phyloP scores from a whole-genome alignment of 768 basidiomycete species.

The Pisolithus microcarpus region DNA sequence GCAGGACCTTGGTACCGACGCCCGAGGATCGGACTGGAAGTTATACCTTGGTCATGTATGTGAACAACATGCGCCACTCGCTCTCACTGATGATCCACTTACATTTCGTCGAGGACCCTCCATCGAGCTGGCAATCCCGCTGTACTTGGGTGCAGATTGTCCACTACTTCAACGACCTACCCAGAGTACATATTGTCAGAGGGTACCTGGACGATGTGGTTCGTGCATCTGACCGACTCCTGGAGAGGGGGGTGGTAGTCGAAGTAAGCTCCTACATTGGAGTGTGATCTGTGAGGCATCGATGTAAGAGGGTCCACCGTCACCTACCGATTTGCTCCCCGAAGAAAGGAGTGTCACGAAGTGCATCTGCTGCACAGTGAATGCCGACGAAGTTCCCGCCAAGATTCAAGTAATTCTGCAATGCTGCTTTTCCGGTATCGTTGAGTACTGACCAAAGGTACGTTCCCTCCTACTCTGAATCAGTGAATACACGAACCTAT shows the following conservation, averaged over 20 bases:
- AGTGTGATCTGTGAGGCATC: constrained; percentile 1
- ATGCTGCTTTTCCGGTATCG: constrained; percentile 47
- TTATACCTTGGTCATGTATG: constrained; percentile 45
- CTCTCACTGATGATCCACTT: constrained; percentile 11
- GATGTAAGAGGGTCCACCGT: neutral
- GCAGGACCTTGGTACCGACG: constrained; percentile 54
- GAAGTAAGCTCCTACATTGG: constrained; percentile 49
- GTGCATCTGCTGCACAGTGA: constrained; percentile 57
- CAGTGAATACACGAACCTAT: constrained; percentile 42
- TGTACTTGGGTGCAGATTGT: constrained; percentile 55
- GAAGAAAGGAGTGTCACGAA: constrained; percentile 53
- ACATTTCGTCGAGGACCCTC: constrained; percentile 58
- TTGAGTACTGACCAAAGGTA: constrained; percentile 41
- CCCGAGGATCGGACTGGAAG: constrained; percentile 65
- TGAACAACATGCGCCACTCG: constrained; percentile 9
- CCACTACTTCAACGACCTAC: constrained; percentile 54
- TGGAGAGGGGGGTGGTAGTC: constrained; percentile 65
- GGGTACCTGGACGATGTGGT: constrained; percentile 6
- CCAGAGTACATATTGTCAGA: constrained; percentile 5
- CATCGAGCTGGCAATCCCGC: constrained; percentile 44
- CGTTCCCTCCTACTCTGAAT: neutral
- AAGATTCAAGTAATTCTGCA: constrained; percentile 55
- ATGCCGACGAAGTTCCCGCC: constrained; percentile 70
- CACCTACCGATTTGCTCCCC: constrained; percentile 46
- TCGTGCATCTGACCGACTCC: constrained; percentile 43